Base-by-base conservation (phyloP, 2,329 filamentous ascomycete genomes). In the Waltergamsia citrina region DNA sequence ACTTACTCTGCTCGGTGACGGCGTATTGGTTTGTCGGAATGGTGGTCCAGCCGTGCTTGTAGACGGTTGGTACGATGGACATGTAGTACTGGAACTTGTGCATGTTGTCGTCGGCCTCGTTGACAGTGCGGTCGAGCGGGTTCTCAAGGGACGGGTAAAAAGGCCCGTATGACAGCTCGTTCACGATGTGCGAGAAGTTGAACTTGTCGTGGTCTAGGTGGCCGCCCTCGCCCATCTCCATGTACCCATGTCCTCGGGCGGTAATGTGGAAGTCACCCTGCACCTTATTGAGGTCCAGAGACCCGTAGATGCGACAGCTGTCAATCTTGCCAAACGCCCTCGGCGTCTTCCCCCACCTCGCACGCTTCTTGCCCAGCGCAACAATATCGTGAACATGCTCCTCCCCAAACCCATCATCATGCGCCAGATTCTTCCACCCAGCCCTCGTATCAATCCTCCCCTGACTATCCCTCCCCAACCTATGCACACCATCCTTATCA, bases 191-290 rank as follows among this genome's bases (percentile, higher is more conserved):
- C 21, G 86, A 90, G 70, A 98, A 98, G 71, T 98, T 96, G 72
- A 98, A 95, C 16, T 71, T 58, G 26, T 55, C 66, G 56, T 96
- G 90, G 49, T 94, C 84, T 43, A 96, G 62, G 63, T 96, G 88
- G 25, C 63, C 66, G 15, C 12, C n/a, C 18, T 52, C 46, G 25
- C 80, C 84, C 44, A 77, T 69, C 52, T 88, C 86, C 58, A 76
- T 74, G 59, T 98, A 98, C n/a, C 92, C 92, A 57, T 96, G 90
- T 1, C 92, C 92, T 41, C 87, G 67, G 4, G 92, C 92, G 2
- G 92, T 98, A 50, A 98, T 92, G 55, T 98, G 92, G 53, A 98
- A 96, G 57, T 98, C 90, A 4, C 90, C 92, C 60, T 95, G 90
- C 29, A 98, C 92, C 63, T 93, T 94, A 60, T 98, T 98, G 45